A percentile compares a stretch with the other conserved stretches of the same genome.
Evolutionary conservation across 139 green algal genomes (phyloP).

Genomic region (Tetraselmis chui): DNA sequence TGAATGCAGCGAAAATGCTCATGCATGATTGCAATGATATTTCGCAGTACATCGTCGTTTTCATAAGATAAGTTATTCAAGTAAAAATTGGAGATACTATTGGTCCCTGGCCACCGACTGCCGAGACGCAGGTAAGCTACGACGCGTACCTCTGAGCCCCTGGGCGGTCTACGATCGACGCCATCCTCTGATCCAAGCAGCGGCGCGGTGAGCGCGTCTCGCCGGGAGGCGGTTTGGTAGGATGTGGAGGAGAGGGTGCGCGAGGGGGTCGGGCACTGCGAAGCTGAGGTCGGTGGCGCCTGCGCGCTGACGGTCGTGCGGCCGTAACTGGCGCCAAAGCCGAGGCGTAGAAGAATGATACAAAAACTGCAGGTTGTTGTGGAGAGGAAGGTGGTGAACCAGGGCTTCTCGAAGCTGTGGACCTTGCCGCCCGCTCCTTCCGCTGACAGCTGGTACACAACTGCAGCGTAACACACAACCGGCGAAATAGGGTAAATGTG

Average conservation of each 20-base stretch:
- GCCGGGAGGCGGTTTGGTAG: not conserved
- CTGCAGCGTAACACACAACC: not conserved
- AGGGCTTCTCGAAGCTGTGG: conserved; percentile 14
- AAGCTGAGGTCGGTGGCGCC: not conserved
- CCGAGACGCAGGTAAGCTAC: too few relatives aligned
- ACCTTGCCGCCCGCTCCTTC: not conserved
- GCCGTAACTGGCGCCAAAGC: not conserved
- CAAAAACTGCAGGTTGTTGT: not conserved
- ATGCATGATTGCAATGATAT: too few relatives aligned
- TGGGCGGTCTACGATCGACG: not conserved
- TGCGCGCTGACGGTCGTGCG: not conserved
- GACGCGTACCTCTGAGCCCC: too few relatives aligned
- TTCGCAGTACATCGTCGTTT: too few relatives aligned
- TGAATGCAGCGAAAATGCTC: too few relatives aligned
- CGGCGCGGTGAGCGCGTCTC: not conserved
- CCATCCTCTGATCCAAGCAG: not conserved
- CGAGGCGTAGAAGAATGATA: not conserved
- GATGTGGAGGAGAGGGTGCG: not conserved
- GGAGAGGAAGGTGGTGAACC: conserved; percentile 10
- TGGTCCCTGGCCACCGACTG: too few relatives aligned
- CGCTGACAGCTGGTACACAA: conserved; percentile 7
- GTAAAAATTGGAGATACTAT: too few relatives aligned
- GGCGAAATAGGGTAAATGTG: not conserved
- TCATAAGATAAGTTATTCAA: too few relatives aligned
- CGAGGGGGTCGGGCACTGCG: too few relatives aligned